Evolutionary conservation across 2,329 filamentous ascomycete species (phyloP), one percentile per base, ranked within the genome.

Genomic region (Talaromyces sp.): DNA sequence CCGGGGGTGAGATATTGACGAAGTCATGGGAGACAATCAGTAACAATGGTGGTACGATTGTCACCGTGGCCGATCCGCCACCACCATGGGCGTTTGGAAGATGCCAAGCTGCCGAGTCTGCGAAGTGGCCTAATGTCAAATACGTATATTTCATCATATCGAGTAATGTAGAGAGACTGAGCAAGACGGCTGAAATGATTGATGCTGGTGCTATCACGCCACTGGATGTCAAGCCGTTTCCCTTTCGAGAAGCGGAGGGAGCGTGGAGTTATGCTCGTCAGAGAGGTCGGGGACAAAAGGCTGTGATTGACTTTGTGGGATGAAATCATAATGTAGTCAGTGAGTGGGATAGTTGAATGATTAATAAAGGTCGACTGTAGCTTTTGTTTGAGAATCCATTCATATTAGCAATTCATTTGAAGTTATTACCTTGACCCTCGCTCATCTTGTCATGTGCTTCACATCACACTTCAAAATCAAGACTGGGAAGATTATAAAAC

Each of bases 21-120:
- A 75, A 70, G 52, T 56, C 70, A 0, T 79, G 76, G 77, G 61
- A 67, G 14, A 66, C 68, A 0, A 69, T 80, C 3, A 75, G 33
- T 16, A 14, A 74, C 45, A 59, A 65, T 1, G 64, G 69, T 13
- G 78, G 77, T 0, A 64, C 65, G 0, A 73, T 79, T 10, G 69
- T 80, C 0, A 79, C 78, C 0, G 71, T 80, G 0, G 76, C 69
- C 2, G 77, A 77, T 13, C 57, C 57, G 11, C 5, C 57, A 27
- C 57, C 57, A 16, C 3, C 24, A 45, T 60, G 57, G 57, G 57
- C 57, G 5, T 60, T 60, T 48, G 41, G 10, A 14, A 33, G n/a
- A 35, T 31, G 41, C 8, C 39, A 47, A 14, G 33, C 57, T 33
- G 13, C 41, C 19, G 48, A 63, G 60, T 33, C 50, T n/a, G 37